Evolutionary conservation across 768 basidiomycete species (phyloP), one percentile per base, ranked within the genome.

Genomic region (Panus rudis): DNA sequence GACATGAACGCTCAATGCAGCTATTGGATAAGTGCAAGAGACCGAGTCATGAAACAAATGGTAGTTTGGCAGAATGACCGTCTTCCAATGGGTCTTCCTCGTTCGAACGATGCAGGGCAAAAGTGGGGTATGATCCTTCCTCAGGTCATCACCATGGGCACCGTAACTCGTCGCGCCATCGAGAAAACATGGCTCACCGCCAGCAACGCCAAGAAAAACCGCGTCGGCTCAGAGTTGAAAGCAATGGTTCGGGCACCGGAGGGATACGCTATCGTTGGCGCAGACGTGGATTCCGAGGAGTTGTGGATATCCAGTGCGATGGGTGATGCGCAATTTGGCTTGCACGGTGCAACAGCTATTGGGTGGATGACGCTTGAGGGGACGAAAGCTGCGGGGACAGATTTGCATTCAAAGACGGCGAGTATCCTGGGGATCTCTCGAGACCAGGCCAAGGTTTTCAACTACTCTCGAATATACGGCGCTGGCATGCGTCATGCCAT

Each of bases 281-380:
- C 96, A 0, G 96, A 99, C 60, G 96, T 99, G 19, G 96, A 99
- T 63, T 94, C 92, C 37, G 94, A 98, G 65, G 96, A 99, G 62
- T 70, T 99, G 19, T 98, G 96, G 96, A 98, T 98, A 51, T 94
- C 93, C 16, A 92, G 89, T 55, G 90, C 91, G 47, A 94, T 98
- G 90, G 94, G 94, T 1, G 96, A 98, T 57, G 89, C 92, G 0
- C 94, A 99, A 63, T 96, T 99, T 61, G 96, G 94, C 7, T 61
- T 94, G 45, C 93, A 99, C 53, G 94, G 94, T 10, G 91, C 92
- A 10, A 93, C 92, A 3, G 92, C 94, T 2, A 81, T 99, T 32
- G 94, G 96, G 3, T 98, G 94, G 94, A 98, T 99, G 94, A 97
- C 93, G 13, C 75, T 99, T 22, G 96, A 98, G 62, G 93, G 96